phyloP scores from a whole-genome alignment of 2,329 filamentous ascomycete species.

The Sporothrix pallida region DNA sequence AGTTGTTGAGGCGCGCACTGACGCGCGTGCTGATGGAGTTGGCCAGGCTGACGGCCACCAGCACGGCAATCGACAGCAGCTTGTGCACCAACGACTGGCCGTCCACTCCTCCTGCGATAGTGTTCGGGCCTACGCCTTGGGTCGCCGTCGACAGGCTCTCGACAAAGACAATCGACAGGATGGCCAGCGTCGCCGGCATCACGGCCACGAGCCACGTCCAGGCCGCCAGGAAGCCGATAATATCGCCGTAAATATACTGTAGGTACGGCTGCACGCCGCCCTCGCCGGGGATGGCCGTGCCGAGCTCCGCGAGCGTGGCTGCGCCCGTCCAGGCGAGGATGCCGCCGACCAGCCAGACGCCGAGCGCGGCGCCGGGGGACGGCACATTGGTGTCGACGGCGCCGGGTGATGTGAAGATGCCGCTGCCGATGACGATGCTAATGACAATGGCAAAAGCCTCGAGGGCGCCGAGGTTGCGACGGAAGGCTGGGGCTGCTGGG shows the following conservation, averaged over 20 bases:
- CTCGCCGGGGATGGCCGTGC: slow-evolving; percentile 67
- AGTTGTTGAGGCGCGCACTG: slow-evolving; percentile 60
- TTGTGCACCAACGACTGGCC: slow-evolving; percentile 51
- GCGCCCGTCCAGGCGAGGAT: slow-evolving; percentile 69
- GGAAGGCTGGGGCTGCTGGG: slow-evolving; percentile 12
- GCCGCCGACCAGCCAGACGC: slow-evolving; percentile 67
- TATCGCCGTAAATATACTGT: slow-evolving; percentile 64
- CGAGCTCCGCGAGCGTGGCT: slow-evolving; percentile 66
- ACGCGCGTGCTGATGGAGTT: slow-evolving; percentile 63
- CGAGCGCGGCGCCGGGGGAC: slow-evolving; percentile 62
- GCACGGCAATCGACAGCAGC: slow-evolving; percentile 56
- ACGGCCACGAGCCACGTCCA: slow-evolving; percentile 71
- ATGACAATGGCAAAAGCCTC: slow-evolving; percentile 66
- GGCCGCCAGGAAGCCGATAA: slow-evolving; percentile 66
- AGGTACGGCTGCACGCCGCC: slow-evolving; percentile 69
- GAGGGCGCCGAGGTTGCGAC: slow-evolving; percentile 45
- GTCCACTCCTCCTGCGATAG: slow-evolving; percentile 38
- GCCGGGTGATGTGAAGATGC: slow-evolving; percentile 69
- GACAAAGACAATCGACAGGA: slow-evolving; percentile 68
- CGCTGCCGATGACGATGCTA: slow-evolving; percentile 68
- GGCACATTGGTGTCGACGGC: slow-evolving; percentile 69
- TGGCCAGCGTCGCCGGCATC: slow-evolving; percentile 68
- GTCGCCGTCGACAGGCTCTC: slow-evolving; percentile 53
- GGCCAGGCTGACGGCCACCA: slow-evolving; percentile 55
- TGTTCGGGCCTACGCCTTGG: not conserved